Evolutionary conservation across 768 basidiomycete genomes (phyloP).

Genomic region (Lentinula raphanica): DNA sequence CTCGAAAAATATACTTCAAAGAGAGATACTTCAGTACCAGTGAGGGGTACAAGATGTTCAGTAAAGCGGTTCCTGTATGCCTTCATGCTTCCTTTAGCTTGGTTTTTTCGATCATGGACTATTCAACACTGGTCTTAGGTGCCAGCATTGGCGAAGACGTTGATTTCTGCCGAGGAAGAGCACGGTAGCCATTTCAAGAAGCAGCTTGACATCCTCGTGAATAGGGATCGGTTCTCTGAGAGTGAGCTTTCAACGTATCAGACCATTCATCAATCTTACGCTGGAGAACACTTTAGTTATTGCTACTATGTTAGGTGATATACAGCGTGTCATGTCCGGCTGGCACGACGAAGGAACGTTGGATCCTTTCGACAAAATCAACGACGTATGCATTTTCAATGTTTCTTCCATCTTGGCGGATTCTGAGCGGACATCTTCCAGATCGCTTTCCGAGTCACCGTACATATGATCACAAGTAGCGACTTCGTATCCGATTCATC

Average conservation of each 20-base stretch:
- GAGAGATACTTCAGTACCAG: constrained; percentile 21
- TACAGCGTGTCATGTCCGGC: constrained; percentile 12
- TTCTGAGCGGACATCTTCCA: constrained; percentile 5
- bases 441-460: constrained; percentile 32
- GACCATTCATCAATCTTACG: not conserved
- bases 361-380: constrained; percentile 28
- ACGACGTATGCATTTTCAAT: constrained; percentile 20
- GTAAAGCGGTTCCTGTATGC: constrained; percentile 21
- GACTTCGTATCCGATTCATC: constrained; percentile 26
- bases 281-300: constrained; percentile 13
- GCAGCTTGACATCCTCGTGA: constrained; percentile 15
- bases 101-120: too few species aligned
- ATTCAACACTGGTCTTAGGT: not conserved
- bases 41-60: constrained; percentile 29
- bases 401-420: not conserved
- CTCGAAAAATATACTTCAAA: constrained; percentile 25
- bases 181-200: constrained; percentile 16
- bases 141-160: not conserved
- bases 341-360: constrained; percentile 26
- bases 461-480: constrained; percentile 28
- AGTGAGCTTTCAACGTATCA: constrained; percentile 12
- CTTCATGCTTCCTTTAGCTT: too few species aligned
- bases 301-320: constrained; percentile 14
- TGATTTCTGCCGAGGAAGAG: not conserved
- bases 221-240: constrained; percentile 18